Base-by-base conservation (phyloP, 2,329 filamentous ascomycete species). In the Ophiostoma angusticollis region DNA sequence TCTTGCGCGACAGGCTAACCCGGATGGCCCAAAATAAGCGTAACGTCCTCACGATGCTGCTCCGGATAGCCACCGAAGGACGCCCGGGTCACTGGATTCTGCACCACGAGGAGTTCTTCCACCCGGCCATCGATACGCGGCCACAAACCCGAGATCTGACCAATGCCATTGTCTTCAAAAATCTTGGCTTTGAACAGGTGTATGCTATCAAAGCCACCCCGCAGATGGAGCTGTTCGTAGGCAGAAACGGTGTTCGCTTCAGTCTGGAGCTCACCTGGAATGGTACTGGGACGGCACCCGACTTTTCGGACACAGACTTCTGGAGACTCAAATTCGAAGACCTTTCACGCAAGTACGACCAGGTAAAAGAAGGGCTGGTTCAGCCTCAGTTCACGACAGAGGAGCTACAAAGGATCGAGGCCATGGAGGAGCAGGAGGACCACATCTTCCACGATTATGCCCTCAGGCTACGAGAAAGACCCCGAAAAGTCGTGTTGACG, bases 21-120 rank as follows among this genome's bases (percentile, higher is more conserved):
- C 9, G 21, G 6, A 9, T 25, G n/a, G 5, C 21, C 5, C 6
- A 5, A 2, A 9, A 14, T 12, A 35, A 18, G 14, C 21, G 7
- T 5, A 11, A 1, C 7, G 38, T 41, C 9, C 32, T 41, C 16
- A 22, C 13, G 14, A 2, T 2, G 3, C 6, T 41, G 22, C 28
- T 41, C 21, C 3, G 3, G 2, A 16, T 41, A 9, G 39, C 39
- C 5, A 2, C 6, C 8, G 16, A 16, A 6, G 39, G 39, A 3
- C 39, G 39, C 12, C 39, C 39, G 3, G 39, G 39, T 23, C 39
- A 36, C 5, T 41, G 39, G 39, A 30, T 41, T 17, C n/a, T 41
- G 12, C 39, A 41, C 33, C 9, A 41, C 21, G 33, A 32, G 11
- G 33, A 41, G 2, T 28, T 41, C n/a, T 41, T 32, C 9, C 39